phyloP scores from a whole-genome alignment of 139 green algal genomes.

The Nannochloris sp. region DNA sequence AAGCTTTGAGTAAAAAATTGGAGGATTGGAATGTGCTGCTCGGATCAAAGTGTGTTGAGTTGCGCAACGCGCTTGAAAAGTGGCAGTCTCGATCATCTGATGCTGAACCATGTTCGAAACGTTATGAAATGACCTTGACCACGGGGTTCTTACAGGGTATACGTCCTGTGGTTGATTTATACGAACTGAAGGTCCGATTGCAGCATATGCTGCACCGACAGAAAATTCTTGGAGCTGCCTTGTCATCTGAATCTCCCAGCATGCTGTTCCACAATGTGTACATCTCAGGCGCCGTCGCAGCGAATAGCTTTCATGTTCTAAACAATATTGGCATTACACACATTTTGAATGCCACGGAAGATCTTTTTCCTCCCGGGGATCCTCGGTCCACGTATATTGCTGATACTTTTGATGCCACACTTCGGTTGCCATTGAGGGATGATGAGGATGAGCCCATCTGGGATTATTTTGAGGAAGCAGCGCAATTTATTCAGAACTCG shows the following conservation, averaged over 20 bases:
- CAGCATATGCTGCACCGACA: slow-evolving; percentile 76
- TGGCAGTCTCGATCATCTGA: slow-evolving; percentile 44
- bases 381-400: neutral
- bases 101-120: slow-evolving; percentile 15
- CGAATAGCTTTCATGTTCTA: slow-evolving; percentile 62
- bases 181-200: slow-evolving; percentile 79
- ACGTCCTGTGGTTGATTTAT: slow-evolving; percentile 70
- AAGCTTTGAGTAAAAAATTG: slow-evolving; percentile 27
- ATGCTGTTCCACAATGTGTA: slow-evolving; percentile 53
- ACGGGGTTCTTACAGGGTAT: slow-evolving; percentile 76
- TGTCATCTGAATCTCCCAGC: slow-evolving; percentile 36
- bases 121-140: slow-evolving; percentile 35
- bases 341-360: slow-evolving; percentile 74
- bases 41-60: slow-evolving; percentile 30
- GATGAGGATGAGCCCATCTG: slow-evolving; percentile 67
- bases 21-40: slow-evolving; percentile 35
- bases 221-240: slow-evolving; percentile 47
- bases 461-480: slow-evolving; percentile 37
- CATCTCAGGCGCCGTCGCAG: slow-evolving; percentile 63
- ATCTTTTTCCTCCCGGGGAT: slow-evolving; percentile 8
- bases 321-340: slow-evolving; percentile 74
- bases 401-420: neutral
- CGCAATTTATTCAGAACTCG: slow-evolving; percentile 55
- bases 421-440: slow-evolving; percentile 59
- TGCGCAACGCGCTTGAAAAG: slow-evolving; percentile 49